Conservation (phyloP, 1,139 yeast species). For the Saccharomycopsis hybrid region DNA sequence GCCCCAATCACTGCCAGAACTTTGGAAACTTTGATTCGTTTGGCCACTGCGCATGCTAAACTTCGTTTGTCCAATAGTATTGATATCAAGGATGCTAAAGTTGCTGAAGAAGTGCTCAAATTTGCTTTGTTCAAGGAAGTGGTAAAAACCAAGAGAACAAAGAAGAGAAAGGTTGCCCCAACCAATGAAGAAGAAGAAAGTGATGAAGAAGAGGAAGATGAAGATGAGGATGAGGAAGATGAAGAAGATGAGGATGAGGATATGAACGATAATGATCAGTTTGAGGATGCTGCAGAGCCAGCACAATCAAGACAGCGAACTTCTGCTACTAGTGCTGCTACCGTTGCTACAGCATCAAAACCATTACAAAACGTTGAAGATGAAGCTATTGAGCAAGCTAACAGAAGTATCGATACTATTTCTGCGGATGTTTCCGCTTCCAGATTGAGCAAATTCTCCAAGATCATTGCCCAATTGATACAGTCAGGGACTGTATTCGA, state of each 20-base stretch:
- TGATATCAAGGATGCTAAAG: slow-evolving; percentile 71
- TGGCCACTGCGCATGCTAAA: slow-evolving; percentile 96
- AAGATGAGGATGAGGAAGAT: slow-evolving; percentile 29
- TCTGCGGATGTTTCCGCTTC: slow-evolving; percentile 39
- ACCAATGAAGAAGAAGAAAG: slow-evolving; percentile 29
- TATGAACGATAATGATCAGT: slow-evolving; percentile 23
- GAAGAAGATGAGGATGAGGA: slow-evolving; percentile 24
- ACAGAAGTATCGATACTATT: slow-evolving; percentile 21
- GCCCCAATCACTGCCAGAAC: slow-evolving; percentile 99
- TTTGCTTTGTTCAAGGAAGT: slow-evolving; percentile 83
- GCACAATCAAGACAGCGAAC: slow-evolving; percentile 5
- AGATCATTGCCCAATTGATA: slow-evolving; percentile 41
- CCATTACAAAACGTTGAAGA: slow-evolving; percentile 23
- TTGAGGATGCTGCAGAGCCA: slow-evolving; percentile 22
- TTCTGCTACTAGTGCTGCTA: slow-evolving; percentile 14
- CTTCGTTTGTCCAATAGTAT: slow-evolving; percentile 75
- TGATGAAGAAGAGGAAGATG: slow-evolving; percentile 26
- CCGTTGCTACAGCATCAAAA: slow-evolving; percentile 4
- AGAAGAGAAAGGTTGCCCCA: slow-evolving; percentile 25
- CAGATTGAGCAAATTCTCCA: slow-evolving; percentile 41
- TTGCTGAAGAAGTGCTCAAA: slow-evolving; percentile 80
- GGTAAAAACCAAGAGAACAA: slow-evolving; percentile 34
- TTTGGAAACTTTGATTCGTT: slow-evolving; percentile 88
- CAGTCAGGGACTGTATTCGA: slow-evolving; percentile 44
- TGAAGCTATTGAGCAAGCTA: slow-evolving; percentile 15